phyloP scores from a whole-genome alignment of 169 alveolate species.

The Eimeria sp. region DNA sequence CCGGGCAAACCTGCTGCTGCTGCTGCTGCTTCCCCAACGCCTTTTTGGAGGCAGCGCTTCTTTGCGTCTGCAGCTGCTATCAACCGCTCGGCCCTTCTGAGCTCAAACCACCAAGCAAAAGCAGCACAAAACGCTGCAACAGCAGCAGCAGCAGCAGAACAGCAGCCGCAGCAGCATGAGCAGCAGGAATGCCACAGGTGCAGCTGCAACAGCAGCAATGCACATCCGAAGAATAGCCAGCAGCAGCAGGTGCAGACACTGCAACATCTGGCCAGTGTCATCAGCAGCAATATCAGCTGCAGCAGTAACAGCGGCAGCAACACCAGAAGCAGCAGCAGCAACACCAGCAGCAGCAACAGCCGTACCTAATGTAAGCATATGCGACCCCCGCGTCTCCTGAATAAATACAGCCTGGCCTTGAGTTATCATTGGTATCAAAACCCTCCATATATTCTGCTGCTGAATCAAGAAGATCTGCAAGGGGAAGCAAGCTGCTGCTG shows the following conservation, averaged over 20 bases:
- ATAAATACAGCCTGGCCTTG: neutral
- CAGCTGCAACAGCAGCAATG: neutral
- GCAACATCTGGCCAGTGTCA: neutral
- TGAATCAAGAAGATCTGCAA: slow-evolving; percentile 18
- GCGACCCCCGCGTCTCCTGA: slow-evolving; percentile 39
- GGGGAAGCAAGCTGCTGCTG: slow-evolving; percentile 23
- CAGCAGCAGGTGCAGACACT: slow-evolving; percentile 13
- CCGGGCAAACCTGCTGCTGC: neutral
- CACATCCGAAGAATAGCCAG: neutral
- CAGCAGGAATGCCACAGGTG: too few relatives aligned
- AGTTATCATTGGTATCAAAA: neutral
- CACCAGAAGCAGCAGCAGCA: slow-evolving; percentile 13
- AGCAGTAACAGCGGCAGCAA: neutral
- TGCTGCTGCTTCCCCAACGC: neutral
- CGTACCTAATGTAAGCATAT: neutral
- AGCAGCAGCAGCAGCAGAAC: neutral
- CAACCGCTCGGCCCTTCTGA: slow-evolving; percentile 10
- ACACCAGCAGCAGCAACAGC: neutral
- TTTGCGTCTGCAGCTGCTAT: neutral
- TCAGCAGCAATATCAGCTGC: neutral
- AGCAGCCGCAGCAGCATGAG: too few relatives aligned
- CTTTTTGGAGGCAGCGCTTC: neutral
- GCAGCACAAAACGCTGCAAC: neutral
- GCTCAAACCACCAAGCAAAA: neutral
- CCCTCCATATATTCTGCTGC: slow-evolving; percentile 44